Percentiles rank a stretch among this genome's conserved stretches.
Conservation (phyloP, 2,329 filamentous ascomycete genomes). For the Aspergillus sp. region DNA sequence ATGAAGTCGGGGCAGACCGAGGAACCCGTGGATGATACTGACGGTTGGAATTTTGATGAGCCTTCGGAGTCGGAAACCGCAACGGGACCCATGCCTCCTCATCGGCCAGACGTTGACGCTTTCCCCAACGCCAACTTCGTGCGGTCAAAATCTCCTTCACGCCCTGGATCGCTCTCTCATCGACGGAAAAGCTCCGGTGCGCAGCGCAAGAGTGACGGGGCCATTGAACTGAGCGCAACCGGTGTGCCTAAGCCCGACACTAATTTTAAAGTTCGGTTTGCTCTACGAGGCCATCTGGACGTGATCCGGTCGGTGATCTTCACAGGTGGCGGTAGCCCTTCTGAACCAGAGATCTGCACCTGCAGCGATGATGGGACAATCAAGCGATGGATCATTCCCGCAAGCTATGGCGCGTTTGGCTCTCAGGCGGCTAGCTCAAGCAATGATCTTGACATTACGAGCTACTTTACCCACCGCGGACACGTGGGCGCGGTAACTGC, state of each 20-base stretch:
- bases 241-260: conserved; percentile 60
- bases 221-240: conserved; percentile 59
- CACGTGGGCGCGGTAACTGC: conserved; percentile 88
- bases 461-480: conserved; percentile 92
- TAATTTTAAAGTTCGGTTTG: conserved; percentile 90
- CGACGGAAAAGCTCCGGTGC: conserved; percentile 79
- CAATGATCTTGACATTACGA: conserved; percentile 84
- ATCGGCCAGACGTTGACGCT: conserved; percentile 78
- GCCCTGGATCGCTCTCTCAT: conserved; percentile 64
- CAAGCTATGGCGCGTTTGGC: conserved; percentile 66
- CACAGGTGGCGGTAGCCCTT: conserved; percentile 90
- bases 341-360: conserved; percentile 95
- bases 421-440: conserved; percentile 54
- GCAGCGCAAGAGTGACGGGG: conserved; percentile 61
- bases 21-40: conserved; percentile 57
- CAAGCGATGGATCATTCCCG: conserved; percentile 94
- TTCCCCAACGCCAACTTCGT: conserved; percentile 81
- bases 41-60: conserved; percentile 96
- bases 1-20: conserved; percentile 43
- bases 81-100: conserved; percentile 50
- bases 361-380: conserved; percentile 93
- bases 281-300: conserved; percentile 86
- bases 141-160: conserved; percentile 75
- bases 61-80: conserved; percentile 52
- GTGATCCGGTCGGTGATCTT: conserved; percentile 94